Evolutionary conservation across 805 yeast species (phyloP).

Genomic region (Metschnikowia kofuensis): DNA sequence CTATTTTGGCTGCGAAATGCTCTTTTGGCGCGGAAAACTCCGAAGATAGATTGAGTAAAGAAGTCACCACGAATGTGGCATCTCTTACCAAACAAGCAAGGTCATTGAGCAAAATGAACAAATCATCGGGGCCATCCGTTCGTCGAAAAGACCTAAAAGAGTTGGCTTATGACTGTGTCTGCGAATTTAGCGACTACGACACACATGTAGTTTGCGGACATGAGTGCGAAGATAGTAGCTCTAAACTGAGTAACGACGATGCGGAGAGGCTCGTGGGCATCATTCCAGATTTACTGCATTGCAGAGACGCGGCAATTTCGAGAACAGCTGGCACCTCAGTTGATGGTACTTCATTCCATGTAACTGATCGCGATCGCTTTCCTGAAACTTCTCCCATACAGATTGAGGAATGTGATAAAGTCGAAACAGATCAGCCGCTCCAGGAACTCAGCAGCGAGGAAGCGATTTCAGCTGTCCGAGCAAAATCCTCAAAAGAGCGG

Average conservation of each 20-base stretch:
- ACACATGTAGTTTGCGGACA: constrained; percentile 4
- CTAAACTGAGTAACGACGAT: neutral
- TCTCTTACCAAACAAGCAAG: neutral
- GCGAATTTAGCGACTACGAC: constrained; percentile 4
- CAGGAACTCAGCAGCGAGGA: no score
- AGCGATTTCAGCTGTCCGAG: no score
- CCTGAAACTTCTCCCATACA: no score
- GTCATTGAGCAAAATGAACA: no score
- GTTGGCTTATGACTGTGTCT: neutral
- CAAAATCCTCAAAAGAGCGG: no score
- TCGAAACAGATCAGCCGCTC: no score
- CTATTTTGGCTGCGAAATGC: constrained; percentile 2
- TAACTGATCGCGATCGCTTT: neutral
- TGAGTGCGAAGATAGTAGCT: constrained; percentile 1
- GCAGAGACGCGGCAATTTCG: neutral
- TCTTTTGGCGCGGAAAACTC: neutral
- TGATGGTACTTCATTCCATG: neutral
- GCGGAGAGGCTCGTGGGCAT: neutral
- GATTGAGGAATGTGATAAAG: no score
- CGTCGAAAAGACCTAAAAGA: neutral
- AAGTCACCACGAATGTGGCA: neutral
- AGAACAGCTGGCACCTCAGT: no score
- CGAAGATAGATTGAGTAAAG: neutral
- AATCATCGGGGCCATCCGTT: no score
- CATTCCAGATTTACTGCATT: neutral